Base-by-base conservation (phyloP, 2,329 filamentous ascomycete species). In the Fusarium nygamai region DNA sequence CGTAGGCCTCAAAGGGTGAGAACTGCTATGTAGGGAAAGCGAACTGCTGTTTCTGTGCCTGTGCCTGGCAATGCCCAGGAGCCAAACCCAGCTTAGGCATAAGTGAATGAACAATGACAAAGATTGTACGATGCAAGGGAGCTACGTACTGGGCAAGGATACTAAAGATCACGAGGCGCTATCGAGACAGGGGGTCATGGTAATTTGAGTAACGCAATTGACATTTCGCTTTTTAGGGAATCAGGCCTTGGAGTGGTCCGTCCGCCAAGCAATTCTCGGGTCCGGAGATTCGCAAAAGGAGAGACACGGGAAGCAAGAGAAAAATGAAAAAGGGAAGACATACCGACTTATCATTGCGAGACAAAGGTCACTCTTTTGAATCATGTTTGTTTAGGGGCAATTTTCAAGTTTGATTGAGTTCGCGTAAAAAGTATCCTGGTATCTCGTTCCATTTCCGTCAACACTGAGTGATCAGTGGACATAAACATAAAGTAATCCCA, bases 391-490 rank as follows among this genome's bases (percentile, higher is more conserved):
- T 66, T 67, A 56, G 50, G 54, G 54, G 61, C 63, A 73, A 68
- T n/a, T 76, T 61, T 63, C 61, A 72, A 66, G 64, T 69, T 69
- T 65, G 48, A 68, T 73, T 74, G 46, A 71, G 64, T 67, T 64
- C 59, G 72, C 64, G 56, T 75, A 71, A 76, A 67, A 64, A 72
- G 63, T 76, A 67, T 66, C 71, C 50, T 77, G 73, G 71, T 77
- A 78, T 77, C 71, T 78, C 76, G 51, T 75, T 75, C 75, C 76
- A 65, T 73, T 76, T 67, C 75, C 75, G 70, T 78, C 76, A 20
- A 76, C 76, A 78, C 76, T 77, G 75, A 77, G 61, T 76, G 68
- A 68, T 78, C 76, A 78, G 76, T 73, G 75, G 76, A 78, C 75
- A 70, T 78, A 59, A 59, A 59, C 56, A 50, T 59, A 59, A 59